Evolutionary conservation across 2,329 filamentous ascomycete species (phyloP).

Genomic region (Colletotrichum euphorbiae): DNA sequence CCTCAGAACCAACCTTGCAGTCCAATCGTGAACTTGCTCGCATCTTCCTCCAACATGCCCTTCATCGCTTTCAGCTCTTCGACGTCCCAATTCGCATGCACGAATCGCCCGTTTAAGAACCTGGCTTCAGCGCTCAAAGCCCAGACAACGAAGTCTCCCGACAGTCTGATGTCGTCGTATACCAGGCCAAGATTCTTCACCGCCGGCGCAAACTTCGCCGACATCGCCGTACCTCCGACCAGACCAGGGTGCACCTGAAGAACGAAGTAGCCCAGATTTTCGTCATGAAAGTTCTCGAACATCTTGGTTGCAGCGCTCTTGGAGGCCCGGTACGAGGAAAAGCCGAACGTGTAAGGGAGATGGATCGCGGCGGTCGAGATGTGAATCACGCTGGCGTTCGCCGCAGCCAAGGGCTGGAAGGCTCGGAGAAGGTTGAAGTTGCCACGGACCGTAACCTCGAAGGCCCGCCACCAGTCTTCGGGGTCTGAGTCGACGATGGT

Average conservation of each 20-base stretch:
- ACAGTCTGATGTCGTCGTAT: slow-evolving; percentile 41
- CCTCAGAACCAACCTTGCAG: slow-evolving; percentile 32
- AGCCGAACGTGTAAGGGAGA: slow-evolving; percentile 44
- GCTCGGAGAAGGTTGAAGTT: slow-evolving; percentile 57
- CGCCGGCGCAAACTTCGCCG: slow-evolving; percentile 23
- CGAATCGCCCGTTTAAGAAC: slow-evolving; percentile 58
- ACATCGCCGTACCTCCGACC: slow-evolving; percentile 31
- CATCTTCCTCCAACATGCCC: slow-evolving; percentile 29
- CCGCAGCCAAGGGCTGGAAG: slow-evolving; percentile 55
- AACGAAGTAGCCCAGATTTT: slow-evolving; percentile 53
- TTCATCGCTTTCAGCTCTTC: slow-evolving; percentile 55
- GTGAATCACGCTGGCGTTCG: slow-evolving; percentile 43
- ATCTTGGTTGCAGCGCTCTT: slow-evolving; percentile 56
- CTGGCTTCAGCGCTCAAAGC: slow-evolving; percentile 55
- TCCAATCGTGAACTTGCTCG: slow-evolving; percentile 30
- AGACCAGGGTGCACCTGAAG: slow-evolving; percentile 55
- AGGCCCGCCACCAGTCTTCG: slow-evolving; percentile 44
- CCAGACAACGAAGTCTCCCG: slow-evolving; percentile 57
- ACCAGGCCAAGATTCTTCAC: background rate
- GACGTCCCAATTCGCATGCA: slow-evolving; percentile 65
- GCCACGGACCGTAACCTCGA: slow-evolving; percentile 63
- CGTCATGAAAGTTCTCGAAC: slow-evolving; percentile 54
- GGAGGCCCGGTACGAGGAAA: slow-evolving; percentile 54
- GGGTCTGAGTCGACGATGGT: slow-evolving; percentile 40
- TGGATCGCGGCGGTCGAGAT: slow-evolving; percentile 43